phyloP scores from a whole-genome alignment of 2,329 filamentous ascomycete genomes.

The Fusarium sp. region DNA sequence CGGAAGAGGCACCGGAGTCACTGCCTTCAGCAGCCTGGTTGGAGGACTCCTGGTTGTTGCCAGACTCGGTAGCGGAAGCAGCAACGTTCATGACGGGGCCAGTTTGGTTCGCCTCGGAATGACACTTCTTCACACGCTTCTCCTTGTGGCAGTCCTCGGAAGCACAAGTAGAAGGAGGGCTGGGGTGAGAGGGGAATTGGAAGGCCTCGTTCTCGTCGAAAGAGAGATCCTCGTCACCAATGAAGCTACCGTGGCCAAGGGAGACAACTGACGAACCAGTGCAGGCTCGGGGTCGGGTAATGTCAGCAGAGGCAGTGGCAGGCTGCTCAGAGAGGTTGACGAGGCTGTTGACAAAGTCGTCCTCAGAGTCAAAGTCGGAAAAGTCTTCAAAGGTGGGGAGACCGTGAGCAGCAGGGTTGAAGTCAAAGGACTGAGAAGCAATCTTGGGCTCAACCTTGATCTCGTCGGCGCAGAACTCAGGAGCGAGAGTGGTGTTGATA shows the following conservation, averaged over 20 bases:
- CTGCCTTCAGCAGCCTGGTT: slow-evolving; percentile 53
- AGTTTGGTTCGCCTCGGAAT: slow-evolving; percentile 57
- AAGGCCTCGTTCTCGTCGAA: slow-evolving; percentile 76
- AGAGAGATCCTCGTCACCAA: slow-evolving; percentile 80
- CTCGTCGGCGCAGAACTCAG: slow-evolving; percentile 77
- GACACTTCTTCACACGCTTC: slow-evolving; percentile 68
- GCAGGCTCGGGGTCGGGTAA: slow-evolving; percentile 76
- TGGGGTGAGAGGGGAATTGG: slow-evolving; percentile 70
- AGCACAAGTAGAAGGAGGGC: slow-evolving; percentile 56
- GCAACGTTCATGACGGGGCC: slow-evolving; percentile 58
- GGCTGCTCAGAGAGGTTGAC: slow-evolving; percentile 69
- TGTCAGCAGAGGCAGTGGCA: slow-evolving; percentile 59
- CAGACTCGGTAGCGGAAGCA: slow-evolving; percentile 51
- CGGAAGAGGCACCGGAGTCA: slow-evolving; percentile 55
- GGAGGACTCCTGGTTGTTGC: slow-evolving; percentile 52
- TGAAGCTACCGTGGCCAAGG: slow-evolving; percentile 80
- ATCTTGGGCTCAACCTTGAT: slow-evolving; percentile 64
- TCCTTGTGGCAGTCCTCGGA: slow-evolving; percentile 64
- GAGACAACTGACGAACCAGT: slow-evolving; percentile 76
- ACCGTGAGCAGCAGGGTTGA: slow-evolving; percentile 63
- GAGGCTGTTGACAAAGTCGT: slow-evolving; percentile 80
- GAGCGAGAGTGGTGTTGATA: slow-evolving; percentile 61
- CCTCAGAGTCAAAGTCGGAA: slow-evolving; percentile 90
- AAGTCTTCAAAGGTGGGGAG: slow-evolving; percentile 85
- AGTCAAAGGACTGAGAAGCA: slow-evolving; percentile 62